Base-by-base conservation (phyloP, 2,329 filamentous ascomycete genomes). In the Ilyonectria destructans region DNA sequence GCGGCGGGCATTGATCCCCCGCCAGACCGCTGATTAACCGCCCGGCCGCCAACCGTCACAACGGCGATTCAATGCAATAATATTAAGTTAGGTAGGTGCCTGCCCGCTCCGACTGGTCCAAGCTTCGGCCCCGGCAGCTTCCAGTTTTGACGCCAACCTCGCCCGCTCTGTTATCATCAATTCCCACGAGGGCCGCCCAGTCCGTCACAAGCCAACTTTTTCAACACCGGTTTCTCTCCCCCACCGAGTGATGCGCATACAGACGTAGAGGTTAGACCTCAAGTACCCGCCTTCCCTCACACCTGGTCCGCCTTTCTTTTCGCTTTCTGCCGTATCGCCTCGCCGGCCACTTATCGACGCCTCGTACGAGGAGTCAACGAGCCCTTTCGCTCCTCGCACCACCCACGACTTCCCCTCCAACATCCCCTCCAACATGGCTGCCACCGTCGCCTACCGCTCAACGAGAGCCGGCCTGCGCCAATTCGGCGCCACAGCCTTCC, bases 391-490 rank as follows among this genome's bases (percentile, higher is more conserved):
- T 58, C 67, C 48, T 67, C 58, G 62, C 62, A 52, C 58, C 62
- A 66, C 23, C 64, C 52, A 13, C 66, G 37, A 33, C 31, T 26
- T 26, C 26, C 26, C 26, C 26, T 26, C 26, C 31, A 33, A 48
- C 61, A 43, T 49, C 66, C 60, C 51, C 68, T 61, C 46, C 60
- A 67, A 68, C 65, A 88, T 88, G 86, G 82, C 82, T 57, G 80
- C 82, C 52, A 70, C 82, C 60, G 78, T 81, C 64, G 75, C 85
- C 62, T 77, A 85, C 73, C 83, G 83, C 77, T 82, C 83, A 62
- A 70, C 81, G 57, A 80, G 85, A 74, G 79, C 76, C 61, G 80
- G 80, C 35, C 73, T 86, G 37, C 78, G 80, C 52, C 81, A 81
- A 72, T 81, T 80, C 69, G 75, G 74, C 67, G 71, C 79, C 58